Percentiles rank a stretch among this genome's conserved stretches.
These are phyloP conservation scores for Actinomortierella ambigua DNA, from an alignment of 371 early-diverging fungal genomes.

Conservation along the genomic window DNA sequence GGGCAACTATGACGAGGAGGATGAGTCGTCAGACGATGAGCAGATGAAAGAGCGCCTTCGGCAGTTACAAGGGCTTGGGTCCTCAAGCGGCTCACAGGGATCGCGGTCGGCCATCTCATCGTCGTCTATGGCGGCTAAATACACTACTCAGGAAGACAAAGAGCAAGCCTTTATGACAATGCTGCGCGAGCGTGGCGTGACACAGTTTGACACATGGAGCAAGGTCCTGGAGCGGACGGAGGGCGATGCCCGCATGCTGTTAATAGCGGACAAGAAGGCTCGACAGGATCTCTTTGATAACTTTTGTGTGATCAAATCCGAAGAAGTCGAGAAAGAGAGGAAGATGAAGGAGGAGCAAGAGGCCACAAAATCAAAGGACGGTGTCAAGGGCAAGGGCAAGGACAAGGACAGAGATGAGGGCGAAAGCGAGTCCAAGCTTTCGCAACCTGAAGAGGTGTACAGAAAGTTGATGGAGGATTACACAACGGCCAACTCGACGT, in stretches of 20 bases:
- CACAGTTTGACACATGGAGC: constrained; percentile 78
- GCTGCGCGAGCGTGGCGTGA: constrained; percentile 69
- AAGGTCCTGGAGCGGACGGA: constrained; percentile 53
- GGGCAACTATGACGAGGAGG: constrained; percentile 31
- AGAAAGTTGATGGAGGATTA: constrained; percentile 34
- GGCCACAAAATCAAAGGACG: constrained; percentile 18
- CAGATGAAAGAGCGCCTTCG: constrained; percentile 27
- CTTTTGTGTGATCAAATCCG: constrained; percentile 65
- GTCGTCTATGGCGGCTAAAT: constrained; percentile 15
- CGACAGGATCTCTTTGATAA: constrained; percentile 64
- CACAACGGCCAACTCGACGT: constrained; percentile 40
- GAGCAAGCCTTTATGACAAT: constrained; percentile 53
- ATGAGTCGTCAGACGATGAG: constrained; percentile 18
- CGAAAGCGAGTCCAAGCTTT: constrained; percentile 46
- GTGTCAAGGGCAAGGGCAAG: constrained; percentile 23
- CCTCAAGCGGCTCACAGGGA: constrained; percentile 46
- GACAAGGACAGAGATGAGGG: constrained; percentile 45
- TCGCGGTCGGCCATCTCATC: constrained; percentile 46
- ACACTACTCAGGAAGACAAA: constrained; percentile 26
- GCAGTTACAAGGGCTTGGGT: constrained; percentile 17
- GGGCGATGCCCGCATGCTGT: constrained; percentile 20
- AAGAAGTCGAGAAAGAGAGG: constrained; percentile 57
- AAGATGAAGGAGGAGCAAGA: constrained; percentile 36
- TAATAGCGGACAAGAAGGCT: constrained; percentile 30
- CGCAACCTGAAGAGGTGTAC: constrained; percentile 36